Percentiles rank a stretch among this genome's conserved stretches.
phyloP scores from a whole-genome alignment of 371 early-diverging fungal species.

The Nematocida major region DNA sequence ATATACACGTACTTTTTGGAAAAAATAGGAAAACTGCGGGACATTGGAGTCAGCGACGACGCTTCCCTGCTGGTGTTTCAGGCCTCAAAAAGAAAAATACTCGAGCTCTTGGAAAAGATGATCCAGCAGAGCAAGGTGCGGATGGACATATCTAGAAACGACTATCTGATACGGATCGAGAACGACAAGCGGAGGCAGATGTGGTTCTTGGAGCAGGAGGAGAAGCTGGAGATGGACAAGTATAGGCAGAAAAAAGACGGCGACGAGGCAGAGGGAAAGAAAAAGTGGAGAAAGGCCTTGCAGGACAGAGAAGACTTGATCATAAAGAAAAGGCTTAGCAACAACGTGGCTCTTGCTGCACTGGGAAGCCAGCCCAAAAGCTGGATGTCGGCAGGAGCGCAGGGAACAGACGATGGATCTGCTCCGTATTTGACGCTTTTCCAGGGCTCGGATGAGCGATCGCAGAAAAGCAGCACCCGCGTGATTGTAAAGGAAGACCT shows the following conservation, averaged over 20 bases:
- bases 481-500: slow-evolving; percentile 64
- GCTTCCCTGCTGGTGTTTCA: slow-evolving; percentile 57
- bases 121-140: slow-evolving; percentile 59
- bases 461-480: slow-evolving; percentile 55
- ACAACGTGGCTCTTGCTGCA: slow-evolving; percentile 65
- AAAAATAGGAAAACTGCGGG: slow-evolving; percentile 52
- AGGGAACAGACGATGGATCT: slow-evolving; percentile 30
- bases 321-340: slow-evolving; percentile 64
- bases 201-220: slow-evolving; percentile 65
- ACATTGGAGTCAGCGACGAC: slow-evolving; percentile 55
- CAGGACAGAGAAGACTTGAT: slow-evolving; percentile 66
- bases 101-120: slow-evolving; percentile 63
- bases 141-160: slow-evolving; percentile 50
- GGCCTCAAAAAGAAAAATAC: slow-evolving; percentile 61
- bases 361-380: slow-evolving; percentile 63
- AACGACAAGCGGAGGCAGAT: slow-evolving; percentile 65
- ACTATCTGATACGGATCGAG: slow-evolving; percentile 58
- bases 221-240: slow-evolving; percentile 62
- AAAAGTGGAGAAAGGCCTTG: slow-evolving; percentile 59
- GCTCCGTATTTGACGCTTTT: slow-evolving; percentile 58
- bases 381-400: slow-evolving; percentile 61
- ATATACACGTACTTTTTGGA: slow-evolving; percentile 59
- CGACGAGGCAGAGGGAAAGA: slow-evolving; percentile 59
- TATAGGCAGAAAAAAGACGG: slow-evolving; percentile 59
- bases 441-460: slow-evolving; percentile 61